Evolutionary conservation across 108 stramenopile genomes (phyloP).

Genomic region (Nitzschia putrida): DNA sequence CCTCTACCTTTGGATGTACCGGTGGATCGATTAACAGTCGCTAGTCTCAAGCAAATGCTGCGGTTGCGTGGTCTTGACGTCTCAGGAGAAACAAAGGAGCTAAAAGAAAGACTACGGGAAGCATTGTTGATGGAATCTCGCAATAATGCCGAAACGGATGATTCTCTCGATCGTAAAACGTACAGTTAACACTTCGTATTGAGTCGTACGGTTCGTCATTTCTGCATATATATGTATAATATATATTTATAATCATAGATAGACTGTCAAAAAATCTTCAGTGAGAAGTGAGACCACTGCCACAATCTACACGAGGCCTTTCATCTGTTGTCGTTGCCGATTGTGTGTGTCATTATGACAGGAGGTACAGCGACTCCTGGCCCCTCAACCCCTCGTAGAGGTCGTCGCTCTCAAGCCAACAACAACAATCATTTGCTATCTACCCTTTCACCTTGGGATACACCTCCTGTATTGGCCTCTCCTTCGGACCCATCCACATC

Average conservation of each 20-base stretch:
- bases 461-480: constrained; percentile 11
- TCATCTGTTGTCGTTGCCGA: too few relatives aligned
- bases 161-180: too few relatives aligned
- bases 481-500: neutral
- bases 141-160: too few relatives aligned
- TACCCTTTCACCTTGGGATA: constrained; percentile 6
- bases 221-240: too few relatives aligned
- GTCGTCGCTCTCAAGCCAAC: neutral
- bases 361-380: too few relatives aligned
- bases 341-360: too few relatives aligned
- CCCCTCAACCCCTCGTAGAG: neutral
- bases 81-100: constrained; percentile 72
- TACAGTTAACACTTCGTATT: too few relatives aligned
- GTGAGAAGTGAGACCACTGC: too few relatives aligned
- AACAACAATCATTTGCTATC: neutral
- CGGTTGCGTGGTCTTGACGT: constrained; percentile 64
- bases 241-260: too few relatives aligned
- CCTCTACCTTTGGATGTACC: constrained; percentile 44
- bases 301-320: too few relatives aligned
- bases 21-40: constrained; percentile 71
- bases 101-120: constrained; percentile 72
- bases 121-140: constrained; percentile 1
- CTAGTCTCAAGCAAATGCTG: constrained; percentile 78
- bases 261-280: too few relatives aligned
- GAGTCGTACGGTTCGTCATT: too few relatives aligned